phyloP scores from a whole-genome alignment of 164 flowering plant genomes.

The Chloranthus sessilifolius region DNA sequence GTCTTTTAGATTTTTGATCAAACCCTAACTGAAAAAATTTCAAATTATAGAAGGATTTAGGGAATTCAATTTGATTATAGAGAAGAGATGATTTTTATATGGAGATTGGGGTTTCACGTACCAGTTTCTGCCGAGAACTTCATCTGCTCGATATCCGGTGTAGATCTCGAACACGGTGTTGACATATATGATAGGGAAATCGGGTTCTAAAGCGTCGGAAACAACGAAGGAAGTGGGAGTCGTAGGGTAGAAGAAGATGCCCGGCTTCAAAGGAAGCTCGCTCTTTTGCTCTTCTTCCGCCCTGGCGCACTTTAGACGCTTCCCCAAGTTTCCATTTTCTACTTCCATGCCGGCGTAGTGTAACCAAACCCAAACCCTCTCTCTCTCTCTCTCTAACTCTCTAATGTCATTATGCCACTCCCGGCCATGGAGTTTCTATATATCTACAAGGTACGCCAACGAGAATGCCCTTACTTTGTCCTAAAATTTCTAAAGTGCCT shows the following conservation, averaged over 20 bases:
- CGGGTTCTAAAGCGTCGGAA: constrained; percentile 78
- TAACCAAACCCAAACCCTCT: constrained; percentile 11
- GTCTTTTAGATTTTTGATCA: no score
- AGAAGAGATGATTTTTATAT: no score
- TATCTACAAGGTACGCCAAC: not conserved
- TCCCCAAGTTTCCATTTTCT: constrained; percentile 10
- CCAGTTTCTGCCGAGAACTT: constrained; percentile 90
- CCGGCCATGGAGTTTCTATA: not conserved
- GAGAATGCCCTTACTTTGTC: not conserved
- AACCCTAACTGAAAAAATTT: no score
- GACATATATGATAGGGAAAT: constrained; percentile 80
- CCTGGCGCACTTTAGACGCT: constrained; percentile 22
- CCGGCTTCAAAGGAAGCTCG: constrained; percentile 30
- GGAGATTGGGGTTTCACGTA: no score
- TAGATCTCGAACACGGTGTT: constrained; percentile 64
- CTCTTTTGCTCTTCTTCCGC: constrained; percentile 17
- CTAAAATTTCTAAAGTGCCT: constrained; percentile 4
- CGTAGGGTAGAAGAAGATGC: constrained; percentile 40
- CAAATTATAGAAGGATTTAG: no score
- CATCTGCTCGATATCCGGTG: constrained; percentile 84
- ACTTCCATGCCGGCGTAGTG: not conserved
- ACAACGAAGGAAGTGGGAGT: constrained; percentile 69
- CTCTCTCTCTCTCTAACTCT: constrained; percentile 1
- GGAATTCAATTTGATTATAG: no score
- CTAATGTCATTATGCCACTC: no score